Percentiles rank a stretch among this genome's conserved stretches.
These are phyloP conservation scores for Asclepias syriaca DNA, from an alignment of 257 asterid genomes.

Conservation along the genomic window DNA sequence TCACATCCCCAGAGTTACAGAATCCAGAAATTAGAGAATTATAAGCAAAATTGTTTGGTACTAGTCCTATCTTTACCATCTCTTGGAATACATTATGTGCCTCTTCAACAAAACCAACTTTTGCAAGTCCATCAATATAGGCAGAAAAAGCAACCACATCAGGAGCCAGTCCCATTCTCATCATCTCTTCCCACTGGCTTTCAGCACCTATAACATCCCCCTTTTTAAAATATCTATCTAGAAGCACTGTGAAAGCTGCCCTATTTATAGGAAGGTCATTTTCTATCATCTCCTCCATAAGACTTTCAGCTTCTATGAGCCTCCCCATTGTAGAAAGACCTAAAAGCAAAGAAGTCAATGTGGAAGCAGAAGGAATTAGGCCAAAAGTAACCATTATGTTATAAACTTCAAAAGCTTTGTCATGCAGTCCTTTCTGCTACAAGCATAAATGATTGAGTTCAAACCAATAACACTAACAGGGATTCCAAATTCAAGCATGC, in stretches of 20 bases:
- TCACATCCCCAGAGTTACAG: conserved; percentile 50
- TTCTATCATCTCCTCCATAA: conserved; percentile 59
- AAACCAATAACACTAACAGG: conserved; percentile 63
- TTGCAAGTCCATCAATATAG: conserved; percentile 66
- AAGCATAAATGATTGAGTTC: conserved; percentile 74
- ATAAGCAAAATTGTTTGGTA: conserved; percentile 76
- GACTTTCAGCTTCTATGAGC: conserved; percentile 57
- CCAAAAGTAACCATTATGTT: conserved; percentile 55
- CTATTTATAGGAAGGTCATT: conserved; percentile 54
- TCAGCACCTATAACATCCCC: conserved; percentile 70
- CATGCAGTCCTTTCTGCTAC: conserved; percentile 57
- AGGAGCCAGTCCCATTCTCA: conserved; percentile 59
- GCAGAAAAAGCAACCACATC: conserved; percentile 93
- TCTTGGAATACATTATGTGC: conserved; percentile 42
- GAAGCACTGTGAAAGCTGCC: conserved; percentile 66
- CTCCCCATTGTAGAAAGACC: conserved; percentile 61
- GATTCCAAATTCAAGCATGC: conserved; percentile 70
- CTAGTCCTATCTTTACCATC: conserved; percentile 59
- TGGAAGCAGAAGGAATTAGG: conserved; percentile 71
- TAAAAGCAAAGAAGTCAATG: conserved; percentile 62
- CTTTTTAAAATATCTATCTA: conserved; percentile 67
- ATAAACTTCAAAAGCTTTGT: conserved; percentile 67
- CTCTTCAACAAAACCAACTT: conserved; percentile 58
- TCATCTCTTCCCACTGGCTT: conserved; percentile 77
- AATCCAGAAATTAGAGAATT: conserved; percentile 82